Base-by-base conservation (phyloP, 345 rosid genomes). In the Bruguiera parviflora region DNA sequence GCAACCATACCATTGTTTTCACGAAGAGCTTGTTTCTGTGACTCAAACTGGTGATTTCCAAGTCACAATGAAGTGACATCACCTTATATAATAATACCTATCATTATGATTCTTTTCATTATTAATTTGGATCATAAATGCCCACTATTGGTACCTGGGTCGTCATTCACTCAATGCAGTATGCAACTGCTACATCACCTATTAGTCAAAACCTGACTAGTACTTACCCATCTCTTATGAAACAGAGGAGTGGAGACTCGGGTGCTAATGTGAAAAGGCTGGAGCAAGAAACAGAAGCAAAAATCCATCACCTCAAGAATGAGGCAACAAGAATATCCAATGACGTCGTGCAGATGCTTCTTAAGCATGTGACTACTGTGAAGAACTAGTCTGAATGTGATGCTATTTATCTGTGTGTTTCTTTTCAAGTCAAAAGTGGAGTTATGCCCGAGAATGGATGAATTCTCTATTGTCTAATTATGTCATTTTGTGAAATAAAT, bases 191-290 rank as follows among this genome's bases (percentile, higher is more conserved):
- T 28, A 35, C 20, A 56, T 68, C 10, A 47, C 21, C 21, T 31
- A 5, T 65, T 18, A 32, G 39, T 72, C 49, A 56, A 67, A 31
- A 71, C 31, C 66, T 64, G 52, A 69, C 69, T 25, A n/a, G 52
- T 29, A 55, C 33, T 43, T 63, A 8, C 64, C 63, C 32, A 20
- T 58, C 22, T 49, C 0, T 32, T 53, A 57, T 29, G 64, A 46
- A 75, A 79, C 89, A 92, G 96, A 88, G 86, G 10, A 86, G 90
- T 60, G 98, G 96, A 46, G 92, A 90, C 75, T 92, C 98, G 0
- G 96, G 98, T 57, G 90, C 91, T 56, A 92, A 86, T 67, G 96
- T 90, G 78, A 90, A 85, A 86, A 83, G 96, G 78, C 92, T 90
- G 8, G 98, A 90, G 81, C 66, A 71, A 56, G 96, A 92, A 79